Evolutionary conservation across 495 filamentous ascomycete species (phyloP).

Genomic region (Penicillium alfredii): DNA sequence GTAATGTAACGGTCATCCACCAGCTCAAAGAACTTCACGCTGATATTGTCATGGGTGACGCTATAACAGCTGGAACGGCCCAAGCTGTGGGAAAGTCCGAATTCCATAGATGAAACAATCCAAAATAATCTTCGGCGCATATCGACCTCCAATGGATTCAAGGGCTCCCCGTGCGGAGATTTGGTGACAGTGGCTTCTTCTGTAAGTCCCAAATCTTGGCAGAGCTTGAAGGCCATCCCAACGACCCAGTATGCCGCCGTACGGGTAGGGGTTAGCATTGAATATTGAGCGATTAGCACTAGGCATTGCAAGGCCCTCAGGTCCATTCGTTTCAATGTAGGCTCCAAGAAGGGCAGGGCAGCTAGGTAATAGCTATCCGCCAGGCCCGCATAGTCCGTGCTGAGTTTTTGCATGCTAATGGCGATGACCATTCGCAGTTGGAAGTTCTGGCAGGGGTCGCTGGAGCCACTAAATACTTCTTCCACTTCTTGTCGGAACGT

Average conservation of each 20-base stretch:
- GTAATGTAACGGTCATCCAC: conserved; percentile 78
- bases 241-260: conserved; percentile 89
- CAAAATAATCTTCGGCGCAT: conserved; percentile 84
- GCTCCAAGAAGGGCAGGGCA: conserved; percentile 74
- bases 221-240: conserved; percentile 75
- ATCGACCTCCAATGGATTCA: conserved; percentile 69
- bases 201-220: conserved; percentile 75
- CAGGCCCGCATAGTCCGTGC: conserved; percentile 70
- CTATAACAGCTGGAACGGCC: conserved; percentile 80
- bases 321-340: conserved; percentile 71
- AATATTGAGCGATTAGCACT: conserved; percentile 83
- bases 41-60: conserved; percentile 67
- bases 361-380: conserved; percentile 90
- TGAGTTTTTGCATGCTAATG: conserved; percentile 85
- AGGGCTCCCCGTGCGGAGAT: conserved; percentile 37
- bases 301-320: conserved; percentile 86
- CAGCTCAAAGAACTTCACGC: conserved; percentile 74
- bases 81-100: conserved; percentile 76
- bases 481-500: conserved; percentile 69
- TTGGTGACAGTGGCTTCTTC: conserved; percentile 77
- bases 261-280: conserved; percentile 79
- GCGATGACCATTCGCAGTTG: conserved; percentile 82
- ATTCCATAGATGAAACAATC: conserved; percentile 80
- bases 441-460: conserved; percentile 78
- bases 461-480: conserved; percentile 69